Evolutionary conservation across 2,329 filamentous ascomycete species (phyloP), one percentile per base, ranked within the genome.

Genomic region (Aspergillus niger): DNA sequence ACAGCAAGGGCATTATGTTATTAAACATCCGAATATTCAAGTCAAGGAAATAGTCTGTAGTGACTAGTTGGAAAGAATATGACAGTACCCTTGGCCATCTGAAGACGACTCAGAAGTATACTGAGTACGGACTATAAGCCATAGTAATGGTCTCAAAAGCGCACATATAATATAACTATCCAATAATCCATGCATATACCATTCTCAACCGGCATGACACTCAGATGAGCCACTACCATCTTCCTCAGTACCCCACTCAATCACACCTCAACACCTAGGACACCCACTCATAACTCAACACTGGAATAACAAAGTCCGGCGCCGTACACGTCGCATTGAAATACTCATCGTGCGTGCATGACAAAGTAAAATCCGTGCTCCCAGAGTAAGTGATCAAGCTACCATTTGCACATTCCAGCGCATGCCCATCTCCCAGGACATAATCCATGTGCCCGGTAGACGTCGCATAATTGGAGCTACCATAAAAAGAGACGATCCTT

Each of bases 321-420:
- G 69, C 70, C 6, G 69, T 69, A 39, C 70, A 72, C 7, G 70
- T 70, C 5, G 70, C 70, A 60, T 72, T 72, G 28, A 69, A 70
- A 47, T 63, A 65, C 8, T 58, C 62, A 62, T 72, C 69, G 56
- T 72, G 69, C 3, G 52, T 57, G 20, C 70, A 72, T 3, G 55
- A 61, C 28, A 72, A 44, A 10, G 57, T 43, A 32, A 72, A 72
- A 22, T 71, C 66, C 15, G 65, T 64, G 11, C 60, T 65, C 0
- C 70, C 70, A 0, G 63, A 69, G 20, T 72, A 72, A 1, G 70
- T 69, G 22, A 72, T 72, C 7, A 49, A 57, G 36, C 70, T 70
- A 4, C 70, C 69, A 60, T 72, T 70, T 3, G 59, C 63, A 47
- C 70, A 72, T 2, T 63, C 61, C 24, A 72, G 51, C 1, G 70